Evolutionary conservation across 345 rosid species (phyloP).

Genomic region (Bruguiera parviflora): DNA sequence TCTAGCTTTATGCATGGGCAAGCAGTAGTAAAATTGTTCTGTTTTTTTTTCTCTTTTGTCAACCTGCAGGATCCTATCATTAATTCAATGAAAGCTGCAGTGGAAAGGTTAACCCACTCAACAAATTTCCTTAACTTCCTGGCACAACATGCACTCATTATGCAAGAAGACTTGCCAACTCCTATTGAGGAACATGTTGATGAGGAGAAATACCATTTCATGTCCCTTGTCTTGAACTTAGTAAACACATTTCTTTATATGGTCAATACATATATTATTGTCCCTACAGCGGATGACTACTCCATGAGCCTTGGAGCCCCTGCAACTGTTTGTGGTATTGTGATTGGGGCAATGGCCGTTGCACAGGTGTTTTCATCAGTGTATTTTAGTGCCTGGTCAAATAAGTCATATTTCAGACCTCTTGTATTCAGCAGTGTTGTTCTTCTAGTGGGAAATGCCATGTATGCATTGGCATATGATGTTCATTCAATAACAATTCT

Average conservation of each 20-base stretch:
- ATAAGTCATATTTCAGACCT: slow-evolving; percentile 91
- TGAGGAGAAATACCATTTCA: slow-evolving; percentile 76
- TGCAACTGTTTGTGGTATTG: slow-evolving; percentile 97
- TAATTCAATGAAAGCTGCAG: slow-evolving; percentile 74
- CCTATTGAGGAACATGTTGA: slow-evolving; percentile 65
- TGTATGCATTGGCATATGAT: slow-evolving; percentile 97
- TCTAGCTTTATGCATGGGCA: slow-evolving; percentile 4
- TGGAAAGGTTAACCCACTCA: slow-evolving; percentile 78
- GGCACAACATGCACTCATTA: slow-evolving; percentile 96
- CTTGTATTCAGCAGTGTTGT: slow-evolving; percentile 92
- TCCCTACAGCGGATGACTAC: slow-evolving; percentile 96
- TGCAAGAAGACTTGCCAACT: slow-evolving; percentile 89
- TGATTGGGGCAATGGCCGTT: slow-evolving; percentile 97
- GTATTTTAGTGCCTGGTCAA: slow-evolving; percentile 99
- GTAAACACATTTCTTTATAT: slow-evolving; percentile 92
- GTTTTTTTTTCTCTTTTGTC: background rate
- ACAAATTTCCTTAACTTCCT: slow-evolving; percentile 80
- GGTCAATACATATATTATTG: slow-evolving; percentile 91
- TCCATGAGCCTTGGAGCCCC: slow-evolving; percentile 93
- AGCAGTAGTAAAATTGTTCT: no score
- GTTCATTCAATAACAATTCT: slow-evolving; percentile 66
- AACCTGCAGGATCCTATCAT: slow-evolving; percentile 78
- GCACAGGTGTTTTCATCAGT: slow-evolving; percentile 97
- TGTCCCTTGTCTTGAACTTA: slow-evolving; percentile 78
- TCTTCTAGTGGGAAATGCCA: slow-evolving; percentile 67